Conservation (phyloP, 352 stramenopile species). For the Pythium utonaiense region DNA sequence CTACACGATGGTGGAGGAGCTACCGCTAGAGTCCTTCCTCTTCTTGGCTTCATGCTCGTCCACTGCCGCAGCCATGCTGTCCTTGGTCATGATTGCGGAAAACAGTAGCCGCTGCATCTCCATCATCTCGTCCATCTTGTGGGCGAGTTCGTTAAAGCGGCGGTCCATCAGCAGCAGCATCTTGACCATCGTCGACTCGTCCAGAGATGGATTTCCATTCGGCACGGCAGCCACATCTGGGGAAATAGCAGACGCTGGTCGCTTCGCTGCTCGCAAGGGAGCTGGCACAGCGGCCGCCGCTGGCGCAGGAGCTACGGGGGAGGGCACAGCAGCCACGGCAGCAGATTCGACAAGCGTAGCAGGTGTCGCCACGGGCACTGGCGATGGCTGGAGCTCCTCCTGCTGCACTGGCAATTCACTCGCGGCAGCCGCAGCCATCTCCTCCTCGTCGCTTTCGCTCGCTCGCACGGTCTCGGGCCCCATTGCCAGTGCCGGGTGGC, state of each 20-base stretch:
- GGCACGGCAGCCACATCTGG: background rate
- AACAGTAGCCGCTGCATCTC: conserved; percentile 70
- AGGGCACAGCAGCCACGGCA: background rate
- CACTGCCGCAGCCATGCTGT: conserved; percentile 8
- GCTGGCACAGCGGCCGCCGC: background rate
- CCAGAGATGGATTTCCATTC: conserved; percentile 1
- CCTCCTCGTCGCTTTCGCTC: background rate
- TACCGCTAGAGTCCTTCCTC: conserved; percentile 21
- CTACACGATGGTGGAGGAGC: conserved; percentile 18
- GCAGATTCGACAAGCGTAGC: background rate
- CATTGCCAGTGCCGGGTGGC: background rate
- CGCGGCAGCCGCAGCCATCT: background rate
- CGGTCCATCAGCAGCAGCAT: conserved; percentile 66
- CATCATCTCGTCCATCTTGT: conserved; percentile 75
- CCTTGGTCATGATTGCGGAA: conserved; percentile 46
- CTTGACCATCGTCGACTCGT: conserved; percentile 30
- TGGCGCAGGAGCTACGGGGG: background rate
- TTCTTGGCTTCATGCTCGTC: conserved; percentile 27
- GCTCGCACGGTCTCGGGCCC: background rate
- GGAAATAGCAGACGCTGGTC: conserved; percentile 20
- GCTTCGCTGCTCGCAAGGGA: conserved; percentile 18
- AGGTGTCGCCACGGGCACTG: background rate
- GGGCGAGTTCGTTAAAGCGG: conserved; percentile 67
- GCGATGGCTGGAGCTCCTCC: background rate
- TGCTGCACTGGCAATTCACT: background rate